A percentile compares a stretch with the other conserved stretches of the same genome.
These are phyloP conservation scores for Polygonum maritimum DNA, from an alignment of 148 eudicot species.

Conservation along the genomic window DNA sequence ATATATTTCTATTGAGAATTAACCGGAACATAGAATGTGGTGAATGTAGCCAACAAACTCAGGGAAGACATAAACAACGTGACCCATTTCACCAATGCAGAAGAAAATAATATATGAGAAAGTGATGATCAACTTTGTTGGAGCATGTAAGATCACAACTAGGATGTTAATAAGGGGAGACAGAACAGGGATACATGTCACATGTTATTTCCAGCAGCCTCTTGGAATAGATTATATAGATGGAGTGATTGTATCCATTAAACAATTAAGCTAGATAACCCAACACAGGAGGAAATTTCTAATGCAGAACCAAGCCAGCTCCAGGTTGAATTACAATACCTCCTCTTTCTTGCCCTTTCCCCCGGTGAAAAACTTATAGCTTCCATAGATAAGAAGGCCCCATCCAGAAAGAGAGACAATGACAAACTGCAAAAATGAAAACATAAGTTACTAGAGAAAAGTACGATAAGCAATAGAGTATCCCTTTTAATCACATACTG, in stretches of 20 bases:
- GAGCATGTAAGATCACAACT: neutral
- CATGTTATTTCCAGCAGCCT: neutral
- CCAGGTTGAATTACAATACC: slow-evolving; percentile 26
- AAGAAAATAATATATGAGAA: neutral
- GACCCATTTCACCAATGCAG: neutral
- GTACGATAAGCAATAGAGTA: neutral
- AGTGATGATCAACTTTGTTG: neutral
- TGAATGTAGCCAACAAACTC: neutral
- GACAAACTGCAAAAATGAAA: slow-evolving; percentile 55
- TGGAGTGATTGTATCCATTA: neutral
- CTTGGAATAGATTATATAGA: neutral
- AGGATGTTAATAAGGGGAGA: neutral
- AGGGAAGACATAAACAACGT: neutral
- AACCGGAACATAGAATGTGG: no score
- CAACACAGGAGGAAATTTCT: neutral
- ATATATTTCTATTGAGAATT: no score
- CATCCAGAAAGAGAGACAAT: slow-evolving; percentile 78
- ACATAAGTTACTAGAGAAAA: slow-evolving; percentile 4
- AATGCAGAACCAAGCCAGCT: neutral
- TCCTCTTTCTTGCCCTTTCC: slow-evolving; percentile 63
- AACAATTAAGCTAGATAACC: neutral
- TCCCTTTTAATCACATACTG: neutral
- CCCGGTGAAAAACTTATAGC: slow-evolving; percentile 49
- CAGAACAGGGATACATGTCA: neutral
- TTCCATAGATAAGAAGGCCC: slow-evolving; percentile 50